Percentiles rank a stretch among this genome's conserved stretches.
Conservation (phyloP, 225 moss, liverwort and hornwort species). For the Straminergon stramineum region DNA sequence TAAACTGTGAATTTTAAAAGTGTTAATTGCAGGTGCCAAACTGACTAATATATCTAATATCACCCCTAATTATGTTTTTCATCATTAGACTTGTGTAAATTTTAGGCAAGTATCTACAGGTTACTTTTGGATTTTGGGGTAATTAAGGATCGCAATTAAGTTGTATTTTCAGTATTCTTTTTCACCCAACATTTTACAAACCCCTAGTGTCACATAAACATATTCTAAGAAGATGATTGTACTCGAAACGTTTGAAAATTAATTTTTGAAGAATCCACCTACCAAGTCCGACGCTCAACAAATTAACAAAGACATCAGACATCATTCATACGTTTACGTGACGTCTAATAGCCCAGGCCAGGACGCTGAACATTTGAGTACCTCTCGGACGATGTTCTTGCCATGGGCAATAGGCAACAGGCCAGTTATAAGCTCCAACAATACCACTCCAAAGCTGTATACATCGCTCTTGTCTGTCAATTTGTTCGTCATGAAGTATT, state of each 20-base stretch:
- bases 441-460: slow-evolving; percentile 82
- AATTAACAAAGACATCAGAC: neutral
- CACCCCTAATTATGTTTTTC: neutral
- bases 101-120: neutral
- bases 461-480: slow-evolving; percentile 95
- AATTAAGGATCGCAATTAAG: neutral
- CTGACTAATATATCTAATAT: too few species aligned
- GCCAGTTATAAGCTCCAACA: slow-evolving; percentile 79
- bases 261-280: neutral
- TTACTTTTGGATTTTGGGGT: neutral
- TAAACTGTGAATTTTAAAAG: neutral
- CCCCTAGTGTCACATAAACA: neutral
- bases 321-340: neutral
- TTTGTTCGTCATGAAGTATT: slow-evolving; percentile 85
- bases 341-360: neutral
- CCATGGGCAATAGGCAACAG: slow-evolving; percentile 57
- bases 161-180: neutral
- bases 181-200: neutral
- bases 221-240: neutral
- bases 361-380: neutral
- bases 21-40: neutral
- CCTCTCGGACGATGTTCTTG: slow-evolving; percentile 71
- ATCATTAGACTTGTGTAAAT: neutral
- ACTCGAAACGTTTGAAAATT: neutral
- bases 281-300: neutral